phyloP scores from a whole-genome alignment of 75 land plant species.

The Selaginella moellendorffii region DNA sequence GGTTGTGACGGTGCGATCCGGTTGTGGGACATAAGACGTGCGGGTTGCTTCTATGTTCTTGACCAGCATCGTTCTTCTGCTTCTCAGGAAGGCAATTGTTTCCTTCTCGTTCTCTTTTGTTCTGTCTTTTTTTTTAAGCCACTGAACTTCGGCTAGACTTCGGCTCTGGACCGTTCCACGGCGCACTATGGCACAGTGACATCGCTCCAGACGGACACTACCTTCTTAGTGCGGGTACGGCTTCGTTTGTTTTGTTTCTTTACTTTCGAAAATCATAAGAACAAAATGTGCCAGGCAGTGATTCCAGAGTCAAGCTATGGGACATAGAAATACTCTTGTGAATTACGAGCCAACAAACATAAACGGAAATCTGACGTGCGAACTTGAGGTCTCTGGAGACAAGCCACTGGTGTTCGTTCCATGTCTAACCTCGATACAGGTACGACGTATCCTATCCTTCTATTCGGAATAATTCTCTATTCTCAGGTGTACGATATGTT shows the following conservation, averaged over 20 bases:
- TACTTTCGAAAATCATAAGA: no score
- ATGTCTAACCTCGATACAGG: constrained; percentile 52
- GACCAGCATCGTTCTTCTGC: constrained; percentile 71
- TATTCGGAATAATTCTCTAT: neutral
- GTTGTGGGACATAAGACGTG: constrained; percentile 91
- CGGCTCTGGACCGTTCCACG: constrained; percentile 50
- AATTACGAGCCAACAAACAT: constrained; percentile 57
- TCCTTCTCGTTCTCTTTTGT: neutral
- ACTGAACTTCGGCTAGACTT: constrained; percentile 35
- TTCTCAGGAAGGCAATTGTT: constrained; percentile 31
- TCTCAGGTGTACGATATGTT: constrained; percentile 73
- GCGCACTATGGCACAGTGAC: constrained; percentile 93
- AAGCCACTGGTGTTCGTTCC: constrained; percentile 75
- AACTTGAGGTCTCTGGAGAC: constrained; percentile 54
- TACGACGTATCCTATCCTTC: constrained; percentile 11
- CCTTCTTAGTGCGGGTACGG: constrained; percentile 76
- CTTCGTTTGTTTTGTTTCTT: no score
- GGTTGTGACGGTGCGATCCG: constrained; percentile 99
- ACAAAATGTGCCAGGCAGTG: constrained; percentile 44
- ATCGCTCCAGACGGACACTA: constrained; percentile 67
- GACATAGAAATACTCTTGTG: constrained; percentile 83
- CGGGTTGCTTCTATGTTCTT: constrained; percentile 70
- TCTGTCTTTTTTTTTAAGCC: neutral
- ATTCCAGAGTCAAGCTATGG: constrained; percentile 88
- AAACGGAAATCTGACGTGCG: constrained; percentile 41